phyloP scores from a whole-genome alignment of 805 yeast genomes.

The Cyberlindnera mycetangii region DNA sequence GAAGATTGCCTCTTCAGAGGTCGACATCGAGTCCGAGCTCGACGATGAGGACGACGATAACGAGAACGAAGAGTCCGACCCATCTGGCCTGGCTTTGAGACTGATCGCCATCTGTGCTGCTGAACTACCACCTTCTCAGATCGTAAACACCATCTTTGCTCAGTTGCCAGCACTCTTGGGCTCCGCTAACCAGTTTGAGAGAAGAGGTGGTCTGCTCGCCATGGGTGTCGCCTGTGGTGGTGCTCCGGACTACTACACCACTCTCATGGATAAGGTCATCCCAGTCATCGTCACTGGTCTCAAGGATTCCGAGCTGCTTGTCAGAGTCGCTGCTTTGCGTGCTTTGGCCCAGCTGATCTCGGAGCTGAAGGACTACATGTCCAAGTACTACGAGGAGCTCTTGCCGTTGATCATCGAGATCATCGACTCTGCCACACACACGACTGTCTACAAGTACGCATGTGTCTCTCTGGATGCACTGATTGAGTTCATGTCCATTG shows the following conservation, averaged over 20 bases:
- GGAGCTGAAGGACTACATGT: constrained; percentile 81
- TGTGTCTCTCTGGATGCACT: constrained; percentile 89
- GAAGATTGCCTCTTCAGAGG: constrained; percentile 77
- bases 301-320: constrained; percentile 69
- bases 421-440: constrained; percentile 81
- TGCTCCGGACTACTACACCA: constrained; percentile 87
- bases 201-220: constrained; percentile 84
- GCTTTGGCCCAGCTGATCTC: constrained; percentile 74
- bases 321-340: constrained; percentile 82
- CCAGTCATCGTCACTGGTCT: constrained; percentile 74
- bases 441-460: constrained; percentile 85
- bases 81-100: constrained; percentile 74
- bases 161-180: constrained; percentile 54
- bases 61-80: constrained; percentile 88
- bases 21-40: constrained; percentile 71
- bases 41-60: constrained; percentile 84
- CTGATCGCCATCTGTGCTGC: constrained; percentile 73
- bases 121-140: constrained; percentile 91
- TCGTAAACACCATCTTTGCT: constrained; percentile 73
- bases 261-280: constrained; percentile 70
- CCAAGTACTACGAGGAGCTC: constrained; percentile 77
- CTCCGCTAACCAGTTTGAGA: constrained; percentile 67
- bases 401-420: constrained; percentile 84
- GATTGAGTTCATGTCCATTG: constrained; percentile 86
- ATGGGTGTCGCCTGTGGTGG: constrained; percentile 85